phyloP scores from a whole-genome alignment of 345 rosid species.

The Citrus cavaleriei region DNA sequence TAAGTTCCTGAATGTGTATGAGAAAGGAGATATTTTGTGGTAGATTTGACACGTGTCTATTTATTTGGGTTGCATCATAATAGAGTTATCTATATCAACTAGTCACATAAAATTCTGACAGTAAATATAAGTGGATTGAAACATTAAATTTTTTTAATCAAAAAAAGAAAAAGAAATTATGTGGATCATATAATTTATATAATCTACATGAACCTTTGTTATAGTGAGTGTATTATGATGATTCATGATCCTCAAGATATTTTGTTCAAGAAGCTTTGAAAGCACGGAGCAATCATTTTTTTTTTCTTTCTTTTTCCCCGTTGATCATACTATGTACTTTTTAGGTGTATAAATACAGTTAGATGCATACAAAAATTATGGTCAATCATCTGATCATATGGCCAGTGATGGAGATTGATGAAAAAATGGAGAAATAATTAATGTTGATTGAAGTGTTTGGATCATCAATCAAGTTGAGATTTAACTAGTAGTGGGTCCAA shows the following conservation, averaged over 20 bases:
- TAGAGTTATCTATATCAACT: too few relatives aligned
- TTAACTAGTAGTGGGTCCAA: background rate
- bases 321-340: background rate
- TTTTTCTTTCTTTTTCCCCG: too few relatives aligned
- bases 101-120: too few relatives aligned
- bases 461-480: background rate
- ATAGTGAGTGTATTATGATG: too few relatives aligned
- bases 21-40: too few relatives aligned
- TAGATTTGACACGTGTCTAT: too few relatives aligned
- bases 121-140: too few relatives aligned
- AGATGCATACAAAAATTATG: background rate
- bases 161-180: too few relatives aligned
- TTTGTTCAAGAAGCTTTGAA: background rate
- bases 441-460: conserved; percentile 7
- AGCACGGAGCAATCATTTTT: background rate
- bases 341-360: background rate
- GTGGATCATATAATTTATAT: background rate
- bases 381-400: conserved; percentile 3
- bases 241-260: too few relatives aligned
- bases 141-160: too few relatives aligned
- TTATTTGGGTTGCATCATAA: too few relatives aligned
- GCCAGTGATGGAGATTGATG: background rate
- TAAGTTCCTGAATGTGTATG: too few relatives aligned
- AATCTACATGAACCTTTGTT: background rate
- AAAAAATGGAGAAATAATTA: background rate